Evolutionary conservation across 2,329 filamentous ascomycete species (phyloP).

Genomic region (Aspergillus puulaauensis): DNA sequence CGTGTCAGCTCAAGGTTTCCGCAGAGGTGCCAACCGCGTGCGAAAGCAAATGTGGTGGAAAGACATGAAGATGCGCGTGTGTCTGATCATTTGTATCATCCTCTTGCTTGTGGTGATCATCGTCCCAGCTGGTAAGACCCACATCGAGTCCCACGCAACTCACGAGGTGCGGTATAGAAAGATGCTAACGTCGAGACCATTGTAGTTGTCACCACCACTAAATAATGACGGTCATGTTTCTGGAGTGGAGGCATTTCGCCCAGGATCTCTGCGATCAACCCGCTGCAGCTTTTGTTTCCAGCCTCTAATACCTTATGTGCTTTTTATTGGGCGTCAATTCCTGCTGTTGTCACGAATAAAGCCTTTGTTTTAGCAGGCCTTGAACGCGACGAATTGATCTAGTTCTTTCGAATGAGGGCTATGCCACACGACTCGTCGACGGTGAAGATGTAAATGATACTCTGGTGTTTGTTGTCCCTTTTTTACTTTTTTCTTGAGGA

Average conservation of each 20-base stretch:
- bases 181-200: conserved; percentile 16
- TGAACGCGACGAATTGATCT: conserved; percentile 29
- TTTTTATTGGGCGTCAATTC: conserved; percentile 36
- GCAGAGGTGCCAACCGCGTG: conserved; percentile 91
- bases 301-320: conserved; percentile 38
- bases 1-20: conserved; percentile 90
- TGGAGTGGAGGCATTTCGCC: conserved; percentile 29
- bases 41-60: conserved; percentile 99
- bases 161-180: background rate
- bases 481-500: conserved; percentile 28
- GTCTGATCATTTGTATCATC: conserved; percentile 86
- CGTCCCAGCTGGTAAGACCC: conserved; percentile 75
- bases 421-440: conserved; percentile 27
- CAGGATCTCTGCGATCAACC: conserved; percentile 34
- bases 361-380: conserved; percentile 26
- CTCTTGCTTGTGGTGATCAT: conserved; percentile 92
- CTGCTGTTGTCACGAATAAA: conserved; percentile 30
- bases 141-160: background rate
- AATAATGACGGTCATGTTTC: conserved; percentile 29
- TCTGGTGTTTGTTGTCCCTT: conserved; percentile 30
- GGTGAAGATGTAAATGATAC: conserved; percentile 47
- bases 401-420: conserved; percentile 24
- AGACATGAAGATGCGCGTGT: conserved; percentile 99
- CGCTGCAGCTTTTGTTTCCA: conserved; percentile 32
- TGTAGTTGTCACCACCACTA: conserved; percentile 45